phyloP scores from a whole-genome alignment of 2,329 filamentous ascomycete species.

The Sordariomycetes sp. region DNA sequence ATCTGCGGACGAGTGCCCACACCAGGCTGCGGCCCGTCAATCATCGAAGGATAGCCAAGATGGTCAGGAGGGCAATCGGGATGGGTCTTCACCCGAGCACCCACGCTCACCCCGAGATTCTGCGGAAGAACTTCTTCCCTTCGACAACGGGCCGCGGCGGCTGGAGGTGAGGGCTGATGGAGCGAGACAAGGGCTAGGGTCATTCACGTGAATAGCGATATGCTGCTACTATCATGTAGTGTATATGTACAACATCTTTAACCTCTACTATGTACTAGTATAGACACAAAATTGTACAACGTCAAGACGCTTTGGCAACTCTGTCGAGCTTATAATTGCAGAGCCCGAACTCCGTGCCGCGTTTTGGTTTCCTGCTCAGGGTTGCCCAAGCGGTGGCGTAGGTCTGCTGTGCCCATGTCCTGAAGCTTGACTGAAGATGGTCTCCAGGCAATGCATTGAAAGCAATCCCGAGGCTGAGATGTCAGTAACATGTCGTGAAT shows the following conservation, averaged over 20 bases:
- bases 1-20: conserved; percentile 66
- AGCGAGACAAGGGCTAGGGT: no score
- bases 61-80: conserved; percentile 79
- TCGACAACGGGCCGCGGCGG: no score
- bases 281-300: conserved; percentile 22
- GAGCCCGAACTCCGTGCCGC: conserved; percentile 31
- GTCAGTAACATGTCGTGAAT: background rate
- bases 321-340: conserved; percentile 40
- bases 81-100: conserved; percentile 88
- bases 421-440: conserved; percentile 58
- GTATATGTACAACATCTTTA: conserved; percentile 25
- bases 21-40: conserved; percentile 83
- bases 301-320: conserved; percentile 33
- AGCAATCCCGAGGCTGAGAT: conserved; percentile 57
- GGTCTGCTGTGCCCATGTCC: conserved; percentile 61
- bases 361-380: conserved; percentile 45
- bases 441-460: conserved; percentile 65
- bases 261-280: conserved; percentile 17
- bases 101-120: conserved; percentile 77
- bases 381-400: conserved; percentile 64
- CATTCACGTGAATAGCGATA: no score
- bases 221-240: background rate
- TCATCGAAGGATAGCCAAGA: conserved; percentile 88
- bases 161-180: no score
- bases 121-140: conserved; percentile 36